Evolutionary conservation across 2,329 filamentous ascomycete species (phyloP), one percentile per base, ranked within the genome.

Genomic region (Colletotrichum trifolii): DNA sequence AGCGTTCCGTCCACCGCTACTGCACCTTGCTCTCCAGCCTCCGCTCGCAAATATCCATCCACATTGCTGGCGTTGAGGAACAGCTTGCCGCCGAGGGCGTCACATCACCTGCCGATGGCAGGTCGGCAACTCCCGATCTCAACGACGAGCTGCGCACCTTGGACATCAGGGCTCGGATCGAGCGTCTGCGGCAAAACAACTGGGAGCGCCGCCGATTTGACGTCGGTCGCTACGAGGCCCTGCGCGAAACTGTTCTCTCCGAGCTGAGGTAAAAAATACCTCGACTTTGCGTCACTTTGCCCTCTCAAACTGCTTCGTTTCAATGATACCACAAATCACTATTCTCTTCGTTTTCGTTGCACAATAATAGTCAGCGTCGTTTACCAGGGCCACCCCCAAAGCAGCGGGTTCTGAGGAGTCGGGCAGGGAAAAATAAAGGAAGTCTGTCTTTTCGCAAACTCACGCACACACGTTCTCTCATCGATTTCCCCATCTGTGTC

Each of bases 171-270:
- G 78, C 82, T 7, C 80, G 86, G 33, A 87, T 88, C 68, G 83
- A 86, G 74, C 79, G 82, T 9, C 74, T 89, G 10, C 81, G 84
- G 17, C 80, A 80, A n/a, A 78, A 71, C 54, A 85, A 85, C 2
- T 88, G 86, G 86, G 81, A 80, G 70, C 77, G 86, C 35, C 82
- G 82, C 68, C 81, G 86, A 25, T 89, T 89, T 68, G 82, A 89
- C 66, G 75, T 76, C 6, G 73, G 76, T 48, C 79, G 83, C 42
- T 88, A 89, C 70, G 82, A 86, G 71, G 78, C 79, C 17, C 76
- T 88, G 8, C 76, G 84, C 12, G 83, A 84, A 69, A 79, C 76
- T 54, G 85, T 81, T 43, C 74, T 88, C 60, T 80, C 81, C 2
- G 86, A 88, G 70, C 74, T 88, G 46, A 67, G 71, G 12, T 77